phyloP scores from a whole-genome alignment of 257 asterid genomes.

The Nicotiana knightiana region DNA sequence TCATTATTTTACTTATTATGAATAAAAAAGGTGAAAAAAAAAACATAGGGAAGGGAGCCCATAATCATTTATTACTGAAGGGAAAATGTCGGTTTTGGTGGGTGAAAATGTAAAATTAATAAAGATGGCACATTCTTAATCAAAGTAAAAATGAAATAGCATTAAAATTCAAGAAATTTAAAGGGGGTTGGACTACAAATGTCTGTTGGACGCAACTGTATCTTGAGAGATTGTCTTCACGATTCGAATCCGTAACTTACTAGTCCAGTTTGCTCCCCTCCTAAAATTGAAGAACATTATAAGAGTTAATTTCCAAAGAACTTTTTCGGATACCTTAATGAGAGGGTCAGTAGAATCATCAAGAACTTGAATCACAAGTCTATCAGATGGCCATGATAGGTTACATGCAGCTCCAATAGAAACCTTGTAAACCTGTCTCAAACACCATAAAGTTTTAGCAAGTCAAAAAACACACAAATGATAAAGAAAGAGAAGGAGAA shows the following conservation, averaged over 20 bases:
- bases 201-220: no score
- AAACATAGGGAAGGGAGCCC: neutral
- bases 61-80: neutral
- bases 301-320: neutral
- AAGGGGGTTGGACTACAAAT: no score
- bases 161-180: neutral
- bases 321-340: constrained; percentile 42
- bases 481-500: neutral
- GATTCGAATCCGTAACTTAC: no score
- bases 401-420: constrained; percentile 97
- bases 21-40: neutral
- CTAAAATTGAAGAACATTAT: neutral
- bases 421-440: constrained; percentile 70
- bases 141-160: neutral
- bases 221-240: no score
- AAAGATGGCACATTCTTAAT: neutral
- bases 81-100: neutral
- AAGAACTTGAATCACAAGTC: constrained; percentile 84
- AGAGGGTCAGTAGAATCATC: constrained; percentile 77
- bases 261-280: no score
- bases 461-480: neutral
- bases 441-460: neutral
- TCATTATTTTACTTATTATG: neutral
- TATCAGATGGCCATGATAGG: constrained; percentile 88
- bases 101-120: neutral